Base-by-base conservation (phyloP, 1,139 yeast species). In the Meyerozyma carpophila region DNA sequence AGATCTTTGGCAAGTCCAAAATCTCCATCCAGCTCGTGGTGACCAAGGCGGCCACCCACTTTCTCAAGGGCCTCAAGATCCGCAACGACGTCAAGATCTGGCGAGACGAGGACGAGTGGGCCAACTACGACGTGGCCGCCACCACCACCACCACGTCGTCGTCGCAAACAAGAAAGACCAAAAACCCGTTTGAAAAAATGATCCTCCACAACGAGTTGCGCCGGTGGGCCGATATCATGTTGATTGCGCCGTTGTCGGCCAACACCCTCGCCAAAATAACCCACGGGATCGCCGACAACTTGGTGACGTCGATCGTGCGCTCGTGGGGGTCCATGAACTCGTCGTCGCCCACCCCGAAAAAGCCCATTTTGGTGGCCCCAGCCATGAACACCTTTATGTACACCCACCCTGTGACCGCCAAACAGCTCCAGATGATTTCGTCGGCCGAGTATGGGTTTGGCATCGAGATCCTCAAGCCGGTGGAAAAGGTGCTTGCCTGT, bases 351-450 rank as follows among this genome's bases (percentile, higher is more conserved):
- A 40, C 45, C 6, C 31, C 44, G 24, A 79, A 80, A 45, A 81
- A 82, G 46, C 96, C 97, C 1, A 82, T 93, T 28, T 65, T 91
- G 43, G 79, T 89, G 37, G 98, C 98, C 0, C 98, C 98, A 3
- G 97, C 98, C 1, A 91, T 93, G 98, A 91, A 93, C 57, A 90
- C 98, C 1, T 84, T 87, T 56, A 91, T 93, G 94, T 93, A 90
- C 65, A 89, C 93, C 24, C 95, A 93, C 57, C 96, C 97, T 9
- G 79, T 91, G 54, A 93, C 98, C 0, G 84, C 88, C 53, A 84
- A 84, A 54, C 98, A 93, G 55, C 66, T 93, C 47, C 67, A 68
- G 31, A 63, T 82, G 31, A 66, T 93, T 38, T 67, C 64, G 4
- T 62, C 67, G 39, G 59, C 62, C 8, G 77, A 71, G 32, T 65